Evolutionary conservation across 352 stramenopile genomes (phyloP), one percentile per base, ranked within the genome.

Genomic region (Phytophthora tentaculata): DNA sequence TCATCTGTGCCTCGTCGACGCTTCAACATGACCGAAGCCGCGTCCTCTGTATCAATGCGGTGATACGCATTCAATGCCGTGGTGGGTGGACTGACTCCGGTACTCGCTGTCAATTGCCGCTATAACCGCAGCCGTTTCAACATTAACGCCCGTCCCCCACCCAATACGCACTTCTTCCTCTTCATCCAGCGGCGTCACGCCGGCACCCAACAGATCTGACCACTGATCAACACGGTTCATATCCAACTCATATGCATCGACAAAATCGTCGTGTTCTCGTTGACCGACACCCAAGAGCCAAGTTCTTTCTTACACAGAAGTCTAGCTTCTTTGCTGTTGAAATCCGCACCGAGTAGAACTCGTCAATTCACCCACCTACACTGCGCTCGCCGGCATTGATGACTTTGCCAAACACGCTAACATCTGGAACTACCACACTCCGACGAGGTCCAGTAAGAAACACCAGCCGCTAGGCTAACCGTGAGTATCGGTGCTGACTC

Each of bases 231-330:
- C 0, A 22, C 41, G 39, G 0, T 44, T 39, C 0, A n/a, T 43
- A 9, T 23, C 2, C 5, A 61, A 16, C 9, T 26, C 54, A 9
- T 41, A 10, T 44, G 44, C 41, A 53, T 45, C 5, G 41, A 24
- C 3, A 61, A 13, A 1, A 61, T n/a, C 3, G 3, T 37, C 6
- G 44, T 24, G 23, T 32, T 16, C 6, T 61, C 41, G 16, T 61
- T 24, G 1, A 61, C 1, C 0, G 41, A 17, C 12, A 61, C 26
- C 54, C 54, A 53, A 5, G 54, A 47, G 0, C 54, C 54, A 1
- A 50, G 19, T 23, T 64, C 24, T 39, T 48, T 45, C 23, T 60
- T 59, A 16, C 48, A 26, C 12, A 43, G 44, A 9, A 58, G 20
- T 37, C 13, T 14, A 9, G 29, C 29, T 26, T 10, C 5, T 13